Evolutionary conservation across 2,329 filamentous ascomycete species (phyloP), one percentile per base, ranked within the genome.

Genomic region (Aspergillus luchuensis): DNA sequence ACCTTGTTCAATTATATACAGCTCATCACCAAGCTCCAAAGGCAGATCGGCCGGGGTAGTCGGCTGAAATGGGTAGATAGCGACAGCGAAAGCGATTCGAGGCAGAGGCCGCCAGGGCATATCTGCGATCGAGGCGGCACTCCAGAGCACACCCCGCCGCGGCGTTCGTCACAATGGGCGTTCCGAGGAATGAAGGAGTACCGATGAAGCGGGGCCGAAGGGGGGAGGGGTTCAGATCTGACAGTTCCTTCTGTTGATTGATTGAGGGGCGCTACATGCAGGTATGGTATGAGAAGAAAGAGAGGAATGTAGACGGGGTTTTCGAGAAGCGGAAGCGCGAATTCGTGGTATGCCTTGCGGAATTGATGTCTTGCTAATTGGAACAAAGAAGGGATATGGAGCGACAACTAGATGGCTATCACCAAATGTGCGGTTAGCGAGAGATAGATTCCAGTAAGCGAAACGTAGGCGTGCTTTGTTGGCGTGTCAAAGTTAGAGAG

Each of bases 51-150:
- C 91, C 57, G 92, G 87, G 66, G 89, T 89, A 62, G 91, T 89
- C 62, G 95, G 91, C 70, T 90, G 85, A 80, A 99, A 99, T 39
- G 95, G 95, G 77, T 93, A 96, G 68, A 89, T 93, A 82, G 94
- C 95, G 78, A 99, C 91, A 70, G 94, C 96, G 83, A 98, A 99
- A 74, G 93, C 95, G 82, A 99, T 97, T 72, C 92, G 91, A 78
- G 93, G 91, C 78, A 99, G 86, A 73, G 95, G 94, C 85, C 91
- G 89, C 95, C 95, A 99, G 85, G 93, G 91, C 93, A 97, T 97
- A 79, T 70, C 73, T 73, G 72, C 63, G 66, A 65, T 61, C 45
- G 59, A 62, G 57, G 59, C 57, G 61, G 63, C 63, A 47, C 57
- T 58, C 52, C 55, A 59, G 50, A 62, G 58, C 56, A 59, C 63